These are phyloP conservation scores for Ogataea chonburiensis DNA, from an alignment of 805 yeast species.

Conservation along the genomic window DNA sequence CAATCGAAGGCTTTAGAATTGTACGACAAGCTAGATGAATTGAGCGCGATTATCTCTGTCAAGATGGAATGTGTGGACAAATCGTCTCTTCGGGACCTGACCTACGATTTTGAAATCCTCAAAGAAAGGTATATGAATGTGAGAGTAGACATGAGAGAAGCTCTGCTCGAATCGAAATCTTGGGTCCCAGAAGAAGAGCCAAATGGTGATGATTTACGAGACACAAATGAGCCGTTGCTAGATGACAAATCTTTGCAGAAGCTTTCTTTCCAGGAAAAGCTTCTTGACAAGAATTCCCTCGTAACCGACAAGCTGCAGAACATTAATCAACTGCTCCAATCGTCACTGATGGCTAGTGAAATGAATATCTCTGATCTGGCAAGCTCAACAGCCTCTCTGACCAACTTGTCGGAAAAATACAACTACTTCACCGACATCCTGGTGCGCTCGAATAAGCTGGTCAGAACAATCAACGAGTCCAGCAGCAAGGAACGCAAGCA, in stretches of 20 bases:
- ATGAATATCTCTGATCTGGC: conserved; percentile 47
- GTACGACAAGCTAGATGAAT: conserved; percentile 20
- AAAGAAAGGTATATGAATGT: conserved; percentile 29
- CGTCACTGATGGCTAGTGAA: conserved; percentile 51
- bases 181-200: conserved; percentile 20
- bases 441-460: conserved; percentile 43
- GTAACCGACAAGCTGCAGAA: conserved; percentile 48
- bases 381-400: conserved; percentile 44
- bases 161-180: conserved; percentile 27
- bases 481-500: conserved; percentile 48
- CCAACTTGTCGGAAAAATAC: conserved; percentile 41
- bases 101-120: conserved; percentile 14
- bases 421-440: conserved; percentile 42
- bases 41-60: conserved; percentile 15
- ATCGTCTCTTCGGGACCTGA: conserved; percentile 3
- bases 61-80: conserved; percentile 12
- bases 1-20: conserved; percentile 20
- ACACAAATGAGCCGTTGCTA: conserved; percentile 20
- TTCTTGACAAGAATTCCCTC: conserved; percentile 44
- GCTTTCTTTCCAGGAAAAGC: conserved; percentile 38
- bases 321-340: conserved; percentile 47
- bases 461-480: conserved; percentile 50
- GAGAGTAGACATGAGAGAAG: conserved; percentile 27
- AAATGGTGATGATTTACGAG: conserved; percentile 3
- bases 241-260: conserved; percentile 29